Evolutionary conservation across 805 yeast genomes (phyloP), one percentile per base, ranked within the genome.

Genomic region (Metschnikowia kunwiensis): DNA sequence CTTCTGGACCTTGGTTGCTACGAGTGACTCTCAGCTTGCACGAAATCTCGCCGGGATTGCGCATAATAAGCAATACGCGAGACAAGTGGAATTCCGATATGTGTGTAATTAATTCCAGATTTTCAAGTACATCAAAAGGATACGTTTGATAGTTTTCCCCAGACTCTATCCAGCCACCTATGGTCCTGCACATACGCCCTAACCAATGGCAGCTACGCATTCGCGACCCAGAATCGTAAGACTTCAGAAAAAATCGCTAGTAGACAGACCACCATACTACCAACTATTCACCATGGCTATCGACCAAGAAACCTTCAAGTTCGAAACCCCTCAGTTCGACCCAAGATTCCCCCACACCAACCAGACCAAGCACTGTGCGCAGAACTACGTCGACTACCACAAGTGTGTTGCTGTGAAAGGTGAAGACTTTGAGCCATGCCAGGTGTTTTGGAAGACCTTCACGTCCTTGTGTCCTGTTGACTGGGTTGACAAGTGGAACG

Each of bases 351-450:
- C 98, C 53, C 80, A 87, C 75, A 89, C 81, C 68, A 91, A 91
- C 80, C 98, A 91, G 72, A 86, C 97, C 58, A 88, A 84, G 74
- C 96, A 91, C 77, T 93, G 97, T 77, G 94, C 91, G 81, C 97
- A 91, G 74, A 77, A 91, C 54, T 93, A 91, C 74, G 87, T 93
- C 58, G 98, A 93, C 70, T 93, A 91, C 80, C 93, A 85, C 82
- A 89, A 88, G 70, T 93, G 98, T 75, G 79, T 93, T 63, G 84
- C 81, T 58, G 87, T 89, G 51, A 91, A 91, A 74, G 98, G 98
- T 61, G 97, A 91, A 72, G 97, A 89, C 46, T 93, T 93, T 61
- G 95, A 89, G 57, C 97, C 97, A 60, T 93, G 98, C 71, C 77
- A 88, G 70, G 89, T 86, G 55, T 93, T 93, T 75, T 86, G 78